A percentile compares a stretch with the other conserved stretches of the same genome.
Conservation (phyloP, 2,329 filamentous ascomycete species). For the Mycocentrospora acerina region DNA sequence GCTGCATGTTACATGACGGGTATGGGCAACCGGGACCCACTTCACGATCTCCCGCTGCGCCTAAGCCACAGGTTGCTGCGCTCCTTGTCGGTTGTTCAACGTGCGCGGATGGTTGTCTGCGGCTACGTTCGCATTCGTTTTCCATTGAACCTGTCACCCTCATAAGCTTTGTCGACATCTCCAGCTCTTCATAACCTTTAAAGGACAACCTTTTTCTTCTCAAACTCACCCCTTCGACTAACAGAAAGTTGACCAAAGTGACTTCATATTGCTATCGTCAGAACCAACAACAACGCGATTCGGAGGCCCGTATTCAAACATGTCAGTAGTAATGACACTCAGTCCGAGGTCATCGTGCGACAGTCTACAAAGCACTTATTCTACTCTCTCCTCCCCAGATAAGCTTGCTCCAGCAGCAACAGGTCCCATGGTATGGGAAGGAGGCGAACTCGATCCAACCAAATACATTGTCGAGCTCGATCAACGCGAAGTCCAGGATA, state of each 20-base stretch:
- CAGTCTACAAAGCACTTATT: constrained; percentile 32
- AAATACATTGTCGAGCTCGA: constrained; percentile 32
- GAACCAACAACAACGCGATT: background rate
- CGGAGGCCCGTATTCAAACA: constrained; percentile 9
- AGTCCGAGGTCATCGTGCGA: constrained; percentile 34
- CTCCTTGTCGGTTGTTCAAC: too few species aligned
- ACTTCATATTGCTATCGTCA: background rate
- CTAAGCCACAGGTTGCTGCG: too few species aligned
- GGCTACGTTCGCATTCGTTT: too few species aligned
- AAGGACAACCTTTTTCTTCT: too few species aligned
- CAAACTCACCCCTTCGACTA: too few species aligned
- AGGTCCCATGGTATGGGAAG: constrained; percentile 39
- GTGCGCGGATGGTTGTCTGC: too few species aligned
- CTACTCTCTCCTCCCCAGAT: constrained; percentile 28
- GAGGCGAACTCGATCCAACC: constrained; percentile 24
- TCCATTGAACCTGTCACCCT: too few species aligned
- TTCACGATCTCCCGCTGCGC: too few species aligned
- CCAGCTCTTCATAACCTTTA: too few species aligned
- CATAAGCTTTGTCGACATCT: too few species aligned
- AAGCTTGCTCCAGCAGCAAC: constrained; percentile 28
- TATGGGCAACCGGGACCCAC: constrained; percentile 10
- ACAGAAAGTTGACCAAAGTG: background rate
- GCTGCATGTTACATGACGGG: constrained; percentile 26
- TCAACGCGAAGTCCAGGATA: constrained; percentile 26
- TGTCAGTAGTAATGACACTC: constrained; percentile 23